Evolutionary conservation across 1,284 basidiomycete species (phyloP).

Genomic region (Wallemia hederae): DNA sequence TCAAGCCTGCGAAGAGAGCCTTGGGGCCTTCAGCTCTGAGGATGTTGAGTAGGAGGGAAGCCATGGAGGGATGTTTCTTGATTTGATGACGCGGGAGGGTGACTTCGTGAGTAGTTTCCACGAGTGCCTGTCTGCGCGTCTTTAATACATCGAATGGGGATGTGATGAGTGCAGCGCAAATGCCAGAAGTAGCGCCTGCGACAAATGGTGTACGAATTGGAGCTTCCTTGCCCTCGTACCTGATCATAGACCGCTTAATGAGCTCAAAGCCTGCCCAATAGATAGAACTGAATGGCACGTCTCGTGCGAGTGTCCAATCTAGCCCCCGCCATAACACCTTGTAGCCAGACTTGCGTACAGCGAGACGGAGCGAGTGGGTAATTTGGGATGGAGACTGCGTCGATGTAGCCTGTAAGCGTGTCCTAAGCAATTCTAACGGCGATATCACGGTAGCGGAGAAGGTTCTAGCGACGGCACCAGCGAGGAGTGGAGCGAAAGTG

Average conservation of each 20-base stretch:
- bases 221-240: conserved; percentile 7
- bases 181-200: conserved; percentile 18
- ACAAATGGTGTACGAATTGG: conserved; percentile 15
- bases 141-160: conserved; percentile 93
- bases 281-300: conserved; percentile 83
- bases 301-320: conserved; percentile 73
- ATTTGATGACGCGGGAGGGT: not conserved
- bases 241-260: conserved; percentile 9
- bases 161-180: conserved; percentile 36
- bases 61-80: not conserved
- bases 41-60: conserved; percentile 33
- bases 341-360: conserved; percentile 27
- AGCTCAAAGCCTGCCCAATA: conserved; percentile 35
- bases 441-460: conserved; percentile 52
- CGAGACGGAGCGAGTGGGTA: not conserved
- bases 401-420: conserved; percentile 58
- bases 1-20: conserved; percentile 56
- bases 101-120: not conserved
- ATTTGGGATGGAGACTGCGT: conserved; percentile 14
- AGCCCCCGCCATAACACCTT: conserved; percentile 64
- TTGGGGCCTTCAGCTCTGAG: conserved; percentile 42
- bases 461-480: conserved; percentile 56
- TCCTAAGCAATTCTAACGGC: conserved; percentile 76
- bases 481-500: conserved; percentile 35
- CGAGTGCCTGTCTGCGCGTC: conserved; percentile 44